A percentile compares a stretch with the other conserved stretches of the same genome.
These are phyloP conservation scores for Zopfia rhizophila DNA, from an alignment of 2,329 filamentous ascomycete species.

Conservation along the genomic window DNA sequence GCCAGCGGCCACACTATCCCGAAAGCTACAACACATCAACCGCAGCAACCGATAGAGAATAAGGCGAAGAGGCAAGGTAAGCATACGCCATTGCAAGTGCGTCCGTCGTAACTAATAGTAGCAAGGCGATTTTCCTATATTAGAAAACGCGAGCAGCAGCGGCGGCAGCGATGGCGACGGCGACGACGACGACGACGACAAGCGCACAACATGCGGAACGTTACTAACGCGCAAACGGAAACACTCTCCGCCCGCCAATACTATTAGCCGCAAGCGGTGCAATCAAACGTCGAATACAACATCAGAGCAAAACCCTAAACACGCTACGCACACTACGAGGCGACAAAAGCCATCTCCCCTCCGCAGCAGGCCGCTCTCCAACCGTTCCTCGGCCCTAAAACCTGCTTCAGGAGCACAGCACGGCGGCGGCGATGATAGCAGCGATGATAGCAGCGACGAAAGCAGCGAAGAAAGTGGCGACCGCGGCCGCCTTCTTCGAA, in stretches of 20 bases:
- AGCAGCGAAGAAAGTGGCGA: not conserved
- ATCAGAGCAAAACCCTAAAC: slow-evolving; percentile 12
- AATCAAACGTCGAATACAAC: slow-evolving; percentile 13
- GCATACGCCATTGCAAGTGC: slow-evolving; percentile 8
- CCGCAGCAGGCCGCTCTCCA: not conserved
- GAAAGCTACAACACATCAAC: slow-evolving; percentile 15
- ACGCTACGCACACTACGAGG: slow-evolving; percentile 5
- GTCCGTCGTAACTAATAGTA: slow-evolving; percentile 15
- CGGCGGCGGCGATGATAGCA: not conserved
- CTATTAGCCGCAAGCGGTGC: slow-evolving; percentile 15
- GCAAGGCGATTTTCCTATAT: not conserved
- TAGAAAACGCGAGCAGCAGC: slow-evolving; percentile 14
- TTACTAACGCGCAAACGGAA: slow-evolving; percentile 25
- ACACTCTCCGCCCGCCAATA: slow-evolving; percentile 13
- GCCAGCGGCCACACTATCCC: too few relatives aligned
- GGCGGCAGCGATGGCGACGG: slow-evolving; percentile 15
- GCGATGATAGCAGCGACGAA: too few relatives aligned
- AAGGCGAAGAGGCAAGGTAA: slow-evolving; percentile 12
- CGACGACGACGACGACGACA: slow-evolving; percentile 7
- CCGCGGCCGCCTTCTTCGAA: not conserved
- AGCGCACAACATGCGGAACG: slow-evolving; percentile 14
- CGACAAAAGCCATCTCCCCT: slow-evolving; percentile 3
- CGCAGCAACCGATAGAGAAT: slow-evolving; percentile 6
- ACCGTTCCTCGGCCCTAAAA: not conserved
- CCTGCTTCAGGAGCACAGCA: not conserved